Conservation (phyloP, 192 early-diverging fungal genomes). For the Linnemannia exigua region DNA sequence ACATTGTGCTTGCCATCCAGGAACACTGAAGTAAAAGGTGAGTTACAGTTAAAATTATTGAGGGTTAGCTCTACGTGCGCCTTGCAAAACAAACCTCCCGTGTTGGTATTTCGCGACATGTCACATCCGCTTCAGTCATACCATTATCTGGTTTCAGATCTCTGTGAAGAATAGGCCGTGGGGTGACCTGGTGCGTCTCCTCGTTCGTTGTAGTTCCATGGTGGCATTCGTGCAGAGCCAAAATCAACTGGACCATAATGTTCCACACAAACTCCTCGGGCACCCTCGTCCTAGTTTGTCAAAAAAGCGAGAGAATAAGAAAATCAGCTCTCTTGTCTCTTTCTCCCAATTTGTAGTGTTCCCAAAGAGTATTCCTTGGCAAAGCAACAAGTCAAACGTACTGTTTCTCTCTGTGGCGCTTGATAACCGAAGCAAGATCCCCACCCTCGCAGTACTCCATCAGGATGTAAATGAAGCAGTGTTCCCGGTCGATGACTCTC, state of each 20-base stretch:
- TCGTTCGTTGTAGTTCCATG: conserved; percentile 55
- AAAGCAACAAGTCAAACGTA: conserved; percentile 23
- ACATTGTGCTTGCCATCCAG: conserved; percentile 75
- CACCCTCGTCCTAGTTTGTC: conserved; percentile 59
- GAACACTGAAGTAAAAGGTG: conserved; percentile 66
- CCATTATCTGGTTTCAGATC: conserved; percentile 86
- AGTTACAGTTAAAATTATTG: background rate
- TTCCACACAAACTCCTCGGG: conserved; percentile 79
- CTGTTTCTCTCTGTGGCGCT: conserved; percentile 70
- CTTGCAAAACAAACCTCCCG: background rate
- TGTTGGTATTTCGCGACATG: background rate
- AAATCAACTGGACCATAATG: conserved; percentile 72
- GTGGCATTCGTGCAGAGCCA: conserved; percentile 81
- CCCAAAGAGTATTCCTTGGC: background rate
- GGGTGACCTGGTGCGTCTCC: conserved; percentile 26
- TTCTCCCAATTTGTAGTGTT: background rate
- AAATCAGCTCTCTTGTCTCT: background rate
- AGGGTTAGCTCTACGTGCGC: background rate
- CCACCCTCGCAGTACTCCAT: conserved; percentile 88
- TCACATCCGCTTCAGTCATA: conserved; percentile 3
- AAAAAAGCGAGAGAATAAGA: background rate
- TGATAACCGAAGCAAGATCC: conserved; percentile 76
- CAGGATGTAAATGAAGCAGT: conserved; percentile 80
- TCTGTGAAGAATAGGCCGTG: conserved; percentile 73
- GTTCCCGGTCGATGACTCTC: conserved; percentile 74